A percentile compares a stretch with the other conserved stretches of the same genome.
Conservation (phyloP, 345 rosid genomes). For the Excoecaria agallocha region DNA sequence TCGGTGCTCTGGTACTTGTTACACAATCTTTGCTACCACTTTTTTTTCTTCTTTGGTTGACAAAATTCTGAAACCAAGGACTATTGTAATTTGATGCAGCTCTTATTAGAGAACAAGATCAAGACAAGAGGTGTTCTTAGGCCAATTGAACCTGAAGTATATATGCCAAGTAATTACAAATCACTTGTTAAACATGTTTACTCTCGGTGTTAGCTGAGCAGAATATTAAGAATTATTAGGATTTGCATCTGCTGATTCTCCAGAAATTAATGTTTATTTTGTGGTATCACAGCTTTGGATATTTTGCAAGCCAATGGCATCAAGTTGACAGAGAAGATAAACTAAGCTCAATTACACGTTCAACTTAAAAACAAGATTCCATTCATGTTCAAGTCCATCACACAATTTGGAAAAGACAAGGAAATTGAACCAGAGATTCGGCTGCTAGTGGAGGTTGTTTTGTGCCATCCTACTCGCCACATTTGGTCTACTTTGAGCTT, state of each 20-base stretch:
- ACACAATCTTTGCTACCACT: not conserved
- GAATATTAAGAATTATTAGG: not conserved
- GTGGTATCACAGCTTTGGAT: conserved; percentile 62
- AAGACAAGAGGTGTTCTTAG: conserved; percentile 76
- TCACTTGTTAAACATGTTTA: not conserved
- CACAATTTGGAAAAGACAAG: not conserved
- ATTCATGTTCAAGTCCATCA: not conserved
- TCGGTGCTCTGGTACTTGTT: conserved; percentile 73
- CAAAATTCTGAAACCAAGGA: conserved; percentile 11
- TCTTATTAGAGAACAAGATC: conserved; percentile 70
- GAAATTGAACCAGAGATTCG: not conserved
- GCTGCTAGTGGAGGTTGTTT: not conserved
- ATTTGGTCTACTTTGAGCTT: not conserved
- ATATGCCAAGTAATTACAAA: conserved; percentile 59
- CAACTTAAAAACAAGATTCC: not conserved
- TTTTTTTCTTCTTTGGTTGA: not conserved
- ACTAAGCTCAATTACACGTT: conserved; percentile 21
- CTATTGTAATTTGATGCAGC: conserved; percentile 43
- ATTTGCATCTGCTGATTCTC: no score
- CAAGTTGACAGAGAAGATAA: conserved; percentile 62
- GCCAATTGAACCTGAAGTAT: conserved; percentile 82
- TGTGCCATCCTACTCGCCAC: not conserved
- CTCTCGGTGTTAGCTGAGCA: not conserved
- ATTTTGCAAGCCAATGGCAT: conserved; percentile 72
- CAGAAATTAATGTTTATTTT: not conserved